These are phyloP conservation scores for Dissophora ornata DNA, from an alignment of 192 early-diverging fungal genomes.

Conservation along the genomic window DNA sequence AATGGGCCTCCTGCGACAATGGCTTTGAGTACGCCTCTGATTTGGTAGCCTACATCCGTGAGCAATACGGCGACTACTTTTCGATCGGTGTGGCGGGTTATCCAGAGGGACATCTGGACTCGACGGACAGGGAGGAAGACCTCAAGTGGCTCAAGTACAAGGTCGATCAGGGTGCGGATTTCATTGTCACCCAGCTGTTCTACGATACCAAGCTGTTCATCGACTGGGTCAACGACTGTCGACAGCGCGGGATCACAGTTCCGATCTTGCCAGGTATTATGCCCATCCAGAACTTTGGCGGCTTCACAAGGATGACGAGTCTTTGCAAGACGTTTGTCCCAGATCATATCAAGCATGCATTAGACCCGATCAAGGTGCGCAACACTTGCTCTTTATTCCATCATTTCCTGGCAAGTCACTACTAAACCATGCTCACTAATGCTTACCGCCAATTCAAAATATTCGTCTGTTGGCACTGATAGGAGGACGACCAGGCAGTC, in stretches of 20 bases:
- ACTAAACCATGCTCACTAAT: no score
- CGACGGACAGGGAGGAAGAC: constrained; percentile 78
- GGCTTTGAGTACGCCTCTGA: constrained; percentile 89
- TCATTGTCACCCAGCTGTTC: constrained; percentile 95
- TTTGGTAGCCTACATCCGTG: constrained; percentile 90
- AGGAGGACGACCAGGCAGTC: constrained; percentile 93
- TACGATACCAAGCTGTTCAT: constrained; percentile 87
- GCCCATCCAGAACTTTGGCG: constrained; percentile 93
- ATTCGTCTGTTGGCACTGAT: no score
- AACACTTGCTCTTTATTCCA: no score
- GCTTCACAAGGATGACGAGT: constrained; percentile 88
- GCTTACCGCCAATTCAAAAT: no score
- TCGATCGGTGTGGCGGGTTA: constrained; percentile 98
- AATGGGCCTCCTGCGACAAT: constrained; percentile 81
- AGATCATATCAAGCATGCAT: constrained; percentile 69
- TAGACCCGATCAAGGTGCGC: constrained; percentile 91
- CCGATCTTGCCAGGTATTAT: constrained; percentile 94
- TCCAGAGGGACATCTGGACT: constrained; percentile 93
- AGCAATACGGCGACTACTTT: constrained; percentile 91
- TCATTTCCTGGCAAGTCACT: no score
- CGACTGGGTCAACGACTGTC: constrained; percentile 79
- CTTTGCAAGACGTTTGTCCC: constrained; percentile 91
- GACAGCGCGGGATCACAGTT: constrained; percentile 75
- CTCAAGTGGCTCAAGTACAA: constrained; percentile 85
- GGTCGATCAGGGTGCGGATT: constrained; percentile 92